Conservation (phyloP, 2,329 filamentous ascomycete genomes). For the Alternaria consortialis region DNA sequence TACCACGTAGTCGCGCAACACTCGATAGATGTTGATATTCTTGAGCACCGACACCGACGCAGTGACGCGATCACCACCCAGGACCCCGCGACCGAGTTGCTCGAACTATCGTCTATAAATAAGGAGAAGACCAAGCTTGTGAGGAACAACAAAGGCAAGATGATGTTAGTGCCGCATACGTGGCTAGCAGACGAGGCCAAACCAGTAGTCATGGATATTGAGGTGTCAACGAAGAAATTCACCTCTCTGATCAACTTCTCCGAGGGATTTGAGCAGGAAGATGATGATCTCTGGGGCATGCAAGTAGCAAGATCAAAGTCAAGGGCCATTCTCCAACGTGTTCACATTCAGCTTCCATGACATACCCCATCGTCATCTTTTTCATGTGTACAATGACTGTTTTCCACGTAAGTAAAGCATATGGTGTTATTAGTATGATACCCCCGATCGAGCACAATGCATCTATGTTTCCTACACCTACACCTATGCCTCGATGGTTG, state of each 20-base stretch:
- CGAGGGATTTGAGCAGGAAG: conserved; percentile 33
- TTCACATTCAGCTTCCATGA: not conserved
- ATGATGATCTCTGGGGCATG: conserved; percentile 10
- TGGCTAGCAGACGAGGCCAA: conserved; percentile 32
- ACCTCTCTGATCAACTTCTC: conserved; percentile 43
- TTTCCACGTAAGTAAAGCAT: not conserved
- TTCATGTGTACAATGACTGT: not conserved
- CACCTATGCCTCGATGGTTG: not conserved
- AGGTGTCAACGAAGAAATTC: conserved; percentile 23
- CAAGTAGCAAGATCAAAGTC: not conserved
- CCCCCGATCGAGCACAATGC: not conserved
- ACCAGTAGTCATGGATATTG: conserved; percentile 21
- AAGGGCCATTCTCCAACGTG: not conserved
- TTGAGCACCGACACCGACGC: conserved; percentile 55
- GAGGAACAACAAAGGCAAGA: conserved; percentile 18
- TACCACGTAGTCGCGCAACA: conserved; percentile 86
- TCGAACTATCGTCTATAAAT: conserved; percentile 9
- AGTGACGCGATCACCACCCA: conserved; percentile 27
- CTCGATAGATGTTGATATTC: conserved; percentile 59
- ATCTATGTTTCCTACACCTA: not conserved
- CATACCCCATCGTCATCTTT: not conserved
- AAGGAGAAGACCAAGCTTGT: conserved; percentile 35
- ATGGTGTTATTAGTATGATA: not conserved
- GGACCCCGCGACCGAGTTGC: conserved; percentile 8
- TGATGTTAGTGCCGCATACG: conserved; percentile 38